Evolutionary conservation across 345 rosid species (phyloP).

Genomic region (Arabidopsis arenosa): DNA sequence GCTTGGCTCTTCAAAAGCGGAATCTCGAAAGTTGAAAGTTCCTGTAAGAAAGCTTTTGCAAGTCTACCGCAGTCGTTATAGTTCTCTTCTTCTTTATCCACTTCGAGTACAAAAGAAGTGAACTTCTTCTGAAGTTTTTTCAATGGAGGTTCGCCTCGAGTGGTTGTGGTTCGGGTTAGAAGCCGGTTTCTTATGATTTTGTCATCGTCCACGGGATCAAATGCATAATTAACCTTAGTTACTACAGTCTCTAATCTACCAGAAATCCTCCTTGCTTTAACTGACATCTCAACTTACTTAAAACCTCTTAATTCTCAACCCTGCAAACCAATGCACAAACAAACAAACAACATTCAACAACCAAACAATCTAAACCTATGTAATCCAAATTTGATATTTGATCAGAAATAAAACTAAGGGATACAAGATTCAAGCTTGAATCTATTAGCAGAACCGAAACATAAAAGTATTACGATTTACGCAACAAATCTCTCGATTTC

Average conservation of each 20-base stretch:
- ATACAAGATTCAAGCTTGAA: conserved; percentile 2
- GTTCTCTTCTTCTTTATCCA: conserved; percentile 75
- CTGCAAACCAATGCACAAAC: conserved; percentile 32
- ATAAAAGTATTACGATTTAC: neutral
- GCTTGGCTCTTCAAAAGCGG: conserved; percentile 93
- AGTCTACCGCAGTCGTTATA: conserved; percentile 68
- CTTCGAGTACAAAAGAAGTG: conserved; percentile 73
- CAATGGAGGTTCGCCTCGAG: conserved; percentile 94
- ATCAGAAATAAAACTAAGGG: neutral
- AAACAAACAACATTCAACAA: conserved; percentile 2
- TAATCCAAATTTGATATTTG: no score
- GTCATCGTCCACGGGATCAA: conserved; percentile 84
- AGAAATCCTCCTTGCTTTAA: conserved; percentile 71
- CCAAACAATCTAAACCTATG: neutral
- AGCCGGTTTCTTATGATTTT: conserved; percentile 83
- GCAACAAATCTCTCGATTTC: neutral
- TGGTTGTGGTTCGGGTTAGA: conserved; percentile 92
- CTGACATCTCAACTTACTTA: conserved; percentile 58
- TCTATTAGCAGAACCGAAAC: conserved; percentile 6
- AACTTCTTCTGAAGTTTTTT: conserved; percentile 97
- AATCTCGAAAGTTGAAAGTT: conserved; percentile 85
- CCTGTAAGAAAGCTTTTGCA: conserved; percentile 83
- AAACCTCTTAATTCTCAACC: conserved; percentile 21
- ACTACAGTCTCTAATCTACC: conserved; percentile 74
- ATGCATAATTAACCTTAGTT: conserved; percentile 71